Evolutionary conservation across 2,329 filamentous ascomycete genomes (phyloP).

Genomic region (Aspergillus carbonarius): DNA sequence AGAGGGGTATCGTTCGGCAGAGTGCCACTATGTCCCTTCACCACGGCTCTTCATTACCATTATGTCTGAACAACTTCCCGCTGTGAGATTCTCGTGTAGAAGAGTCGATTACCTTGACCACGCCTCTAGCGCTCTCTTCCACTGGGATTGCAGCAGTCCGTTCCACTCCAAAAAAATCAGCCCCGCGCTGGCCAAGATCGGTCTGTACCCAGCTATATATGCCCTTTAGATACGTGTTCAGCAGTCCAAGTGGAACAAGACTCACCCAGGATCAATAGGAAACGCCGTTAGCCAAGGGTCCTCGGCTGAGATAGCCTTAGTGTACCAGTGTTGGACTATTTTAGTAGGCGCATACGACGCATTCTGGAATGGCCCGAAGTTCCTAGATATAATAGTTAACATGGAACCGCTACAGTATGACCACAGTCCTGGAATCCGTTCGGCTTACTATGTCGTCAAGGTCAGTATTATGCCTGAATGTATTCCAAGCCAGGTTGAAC

Average conservation of each 20-base stretch:
- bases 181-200: conserved; percentile 22
- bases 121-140: conserved; percentile 19
- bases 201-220: conserved; percentile 24
- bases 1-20: too few relatives aligned
- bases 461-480: background rate
- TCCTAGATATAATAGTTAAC: background rate
- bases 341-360: conserved; percentile 20
- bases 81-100: conserved; percentile 12
- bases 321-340: conserved; percentile 18
- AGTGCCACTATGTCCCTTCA: background rate
- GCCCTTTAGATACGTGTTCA: too few relatives aligned
- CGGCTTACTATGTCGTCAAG: conserved; percentile 1
- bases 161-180: conserved; percentile 15
- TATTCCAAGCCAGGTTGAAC: background rate
- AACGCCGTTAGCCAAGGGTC: conserved; percentile 19
- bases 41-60: conserved; percentile 22
- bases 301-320: conserved; percentile 8
- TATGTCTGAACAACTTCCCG: conserved; percentile 23
- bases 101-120: conserved; percentile 21
- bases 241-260: too few relatives aligned
- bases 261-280: conserved; percentile 20
- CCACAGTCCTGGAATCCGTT: background rate
- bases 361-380: conserved; percentile 9
- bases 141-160: conserved; percentile 16
- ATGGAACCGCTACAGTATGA: background rate